Conservation (phyloP, 169 alveolate genomes). For the Eimeria praecox region DNA sequence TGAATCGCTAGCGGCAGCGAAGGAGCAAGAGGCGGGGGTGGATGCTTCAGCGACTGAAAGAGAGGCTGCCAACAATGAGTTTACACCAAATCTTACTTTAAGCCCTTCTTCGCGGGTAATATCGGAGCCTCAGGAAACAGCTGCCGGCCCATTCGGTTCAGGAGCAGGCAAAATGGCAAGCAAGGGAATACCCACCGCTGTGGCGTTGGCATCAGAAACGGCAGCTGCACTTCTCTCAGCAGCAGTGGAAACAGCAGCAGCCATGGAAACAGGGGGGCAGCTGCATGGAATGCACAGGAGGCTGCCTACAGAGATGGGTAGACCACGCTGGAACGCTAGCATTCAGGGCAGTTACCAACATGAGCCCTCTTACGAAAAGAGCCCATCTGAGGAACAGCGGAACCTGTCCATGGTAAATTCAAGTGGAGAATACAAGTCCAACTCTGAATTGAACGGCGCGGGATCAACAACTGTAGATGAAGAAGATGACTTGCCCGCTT, state of each 20-base stretch:
- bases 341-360: not conserved
- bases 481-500: conserved; percentile 73
- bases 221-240: conserved; percentile 57
- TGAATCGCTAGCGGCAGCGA: not conserved
- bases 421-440: not conserved
- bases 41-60: not conserved
- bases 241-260: conserved; percentile 46
- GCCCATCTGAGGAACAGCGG: not conserved
- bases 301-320: not conserved
- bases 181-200: not conserved
- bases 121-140: not conserved
- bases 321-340: not conserved
- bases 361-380: not conserved
- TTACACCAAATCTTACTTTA: not conserved
- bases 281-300: not conserved
- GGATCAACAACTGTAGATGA: conserved; percentile 31
- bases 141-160: not conserved
- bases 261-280: not conserved
- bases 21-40: not conserved
- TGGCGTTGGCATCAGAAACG: conserved; percentile 28
- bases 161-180: not conserved
- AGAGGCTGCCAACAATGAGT: not conserved
- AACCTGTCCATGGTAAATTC: not conserved
- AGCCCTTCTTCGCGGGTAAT: not conserved
- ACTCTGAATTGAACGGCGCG: not conserved